Conservation (phyloP, 108 stramenopile genomes). For the Nitzschia palea region DNA sequence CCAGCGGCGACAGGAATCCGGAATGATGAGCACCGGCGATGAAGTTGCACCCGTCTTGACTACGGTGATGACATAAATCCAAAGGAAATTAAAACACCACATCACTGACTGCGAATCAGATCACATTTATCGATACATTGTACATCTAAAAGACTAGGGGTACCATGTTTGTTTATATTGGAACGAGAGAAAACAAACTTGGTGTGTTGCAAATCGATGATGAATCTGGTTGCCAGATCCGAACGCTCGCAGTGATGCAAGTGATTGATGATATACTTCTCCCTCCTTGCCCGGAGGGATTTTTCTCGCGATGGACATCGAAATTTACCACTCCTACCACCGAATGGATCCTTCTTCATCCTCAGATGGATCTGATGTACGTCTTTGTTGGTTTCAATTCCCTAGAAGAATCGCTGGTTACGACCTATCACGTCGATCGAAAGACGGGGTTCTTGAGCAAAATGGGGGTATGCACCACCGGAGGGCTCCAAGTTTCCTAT, state of each 20-base stretch:
- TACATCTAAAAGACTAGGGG: too few relatives aligned
- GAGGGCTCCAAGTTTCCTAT: constrained; percentile 19
- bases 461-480: constrained; percentile 3
- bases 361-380: constrained; percentile 23
- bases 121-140: too few relatives aligned
- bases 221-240: constrained; percentile 14
- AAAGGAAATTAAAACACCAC: too few relatives aligned
- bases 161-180: constrained; percentile 17
- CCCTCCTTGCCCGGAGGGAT: background rate
- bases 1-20: too few relatives aligned
- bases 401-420: constrained; percentile 3
- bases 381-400: constrained; percentile 19
- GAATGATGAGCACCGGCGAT: too few relatives aligned
- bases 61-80: too few relatives aligned
- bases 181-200: constrained; percentile 17
- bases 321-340: background rate
- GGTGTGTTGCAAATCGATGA: constrained; percentile 14
- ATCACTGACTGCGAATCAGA: too few relatives aligned
- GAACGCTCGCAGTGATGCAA: constrained; percentile 10
- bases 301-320: background rate
- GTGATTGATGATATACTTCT: constrained; percentile 5
- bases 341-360: constrained; percentile 30
- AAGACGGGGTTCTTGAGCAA: constrained; percentile 11
- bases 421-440: constrained; percentile 21
- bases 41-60: too few relatives aligned